Evolutionary conservation across 176 grass and related monocot species (phyloP), one percentile per base, ranked within the genome.

Genomic region (Hyparrhenia diplandra): DNA sequence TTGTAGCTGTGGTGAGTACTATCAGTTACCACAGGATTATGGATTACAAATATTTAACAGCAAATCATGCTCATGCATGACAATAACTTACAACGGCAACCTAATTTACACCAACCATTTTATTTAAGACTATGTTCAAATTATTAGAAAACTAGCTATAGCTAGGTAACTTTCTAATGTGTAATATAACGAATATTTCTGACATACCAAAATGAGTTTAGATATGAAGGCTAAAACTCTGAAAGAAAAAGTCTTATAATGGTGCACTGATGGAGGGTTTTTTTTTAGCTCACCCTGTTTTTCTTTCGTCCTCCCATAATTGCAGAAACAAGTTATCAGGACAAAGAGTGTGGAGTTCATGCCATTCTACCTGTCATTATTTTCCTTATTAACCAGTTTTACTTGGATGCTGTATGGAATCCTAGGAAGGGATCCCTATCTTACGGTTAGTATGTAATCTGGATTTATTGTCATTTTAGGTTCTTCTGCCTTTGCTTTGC

Each of bases 291-390:
- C 45, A 47, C n/a, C 17, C 17, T 54, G 61, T 39, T 73, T 65
- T 17, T 37, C 23, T 70, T 40, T 47, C 16, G 25, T 28, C 63
- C 70, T 54, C 57, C 28, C 32, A 49, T 4, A 62, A 75, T 82
- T 76, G 62, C 76, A 78, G 76, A 78, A 64, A 85, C 88, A 82
- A 87, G 93, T 96, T 29, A 82, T 93, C 35, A 86, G 35, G 90
- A 93, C 90, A 13, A 96, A 89, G 62, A 96, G 93, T 49, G 90
- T 93, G 73, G 88, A 93, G 73, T 96, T 90, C 88, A 96, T 96
- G 93, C 93, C 93, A 63, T 93, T 93, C 88, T 85, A 93, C 60
- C 29, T 96, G 65, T 96, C 93, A 13, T 79, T 96, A 52, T 96
- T 92, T 80, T 88, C 85, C 77, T 89, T 96, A 66, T 68, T 88